Percentiles rank a stretch among this genome's conserved stretches.
phyloP scores from a whole-genome alignment of 768 basidiomycete species.

The Rhizopogon vesiculosus region DNA sequence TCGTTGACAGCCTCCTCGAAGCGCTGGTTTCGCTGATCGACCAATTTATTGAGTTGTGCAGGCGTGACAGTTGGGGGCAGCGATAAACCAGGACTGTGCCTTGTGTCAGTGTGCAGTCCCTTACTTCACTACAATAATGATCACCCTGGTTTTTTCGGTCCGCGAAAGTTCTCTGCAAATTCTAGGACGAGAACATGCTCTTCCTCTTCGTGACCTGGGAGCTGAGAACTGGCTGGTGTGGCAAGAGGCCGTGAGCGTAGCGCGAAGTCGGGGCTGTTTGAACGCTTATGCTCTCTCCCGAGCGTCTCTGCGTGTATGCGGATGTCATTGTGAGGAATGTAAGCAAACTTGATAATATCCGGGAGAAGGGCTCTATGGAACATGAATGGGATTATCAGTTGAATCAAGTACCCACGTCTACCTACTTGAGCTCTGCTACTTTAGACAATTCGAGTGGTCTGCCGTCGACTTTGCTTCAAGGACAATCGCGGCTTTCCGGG shows the following conservation, averaged over 20 bases:
- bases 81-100: constrained; percentile 13
- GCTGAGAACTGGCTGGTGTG: constrained; percentile 17
- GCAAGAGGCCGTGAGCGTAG: constrained; percentile 12
- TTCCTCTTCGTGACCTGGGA: constrained; percentile 24
- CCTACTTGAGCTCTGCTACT: constrained; percentile 81
- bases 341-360: constrained; percentile 76
- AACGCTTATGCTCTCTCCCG: constrained; percentile 21
- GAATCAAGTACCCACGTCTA: background rate
- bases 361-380: constrained; percentile 69
- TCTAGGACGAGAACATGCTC: constrained; percentile 49
- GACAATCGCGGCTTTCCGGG: background rate
- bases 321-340: constrained; percentile 61
- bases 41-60: constrained; percentile 58
- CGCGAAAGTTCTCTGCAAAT: constrained; percentile 43
- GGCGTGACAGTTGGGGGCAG: constrained; percentile 42
- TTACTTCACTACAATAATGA: background rate
- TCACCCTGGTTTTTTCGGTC: constrained; percentile 26
- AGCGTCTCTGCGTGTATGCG: constrained; percentile 43
- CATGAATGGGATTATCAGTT: background rate
- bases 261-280: constrained; percentile 38
- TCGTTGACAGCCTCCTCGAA: constrained; percentile 68
- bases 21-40: constrained; percentile 63
- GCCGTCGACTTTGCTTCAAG: constrained; percentile 3
- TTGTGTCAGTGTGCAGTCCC: constrained; percentile 3
- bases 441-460: constrained; percentile 76